Percentiles rank a stretch among this genome's conserved stretches.
These are phyloP conservation scores for Conticribra guillardii DNA, from an alignment of 108 stramenopile genomes.

Conservation along the genomic window DNA sequence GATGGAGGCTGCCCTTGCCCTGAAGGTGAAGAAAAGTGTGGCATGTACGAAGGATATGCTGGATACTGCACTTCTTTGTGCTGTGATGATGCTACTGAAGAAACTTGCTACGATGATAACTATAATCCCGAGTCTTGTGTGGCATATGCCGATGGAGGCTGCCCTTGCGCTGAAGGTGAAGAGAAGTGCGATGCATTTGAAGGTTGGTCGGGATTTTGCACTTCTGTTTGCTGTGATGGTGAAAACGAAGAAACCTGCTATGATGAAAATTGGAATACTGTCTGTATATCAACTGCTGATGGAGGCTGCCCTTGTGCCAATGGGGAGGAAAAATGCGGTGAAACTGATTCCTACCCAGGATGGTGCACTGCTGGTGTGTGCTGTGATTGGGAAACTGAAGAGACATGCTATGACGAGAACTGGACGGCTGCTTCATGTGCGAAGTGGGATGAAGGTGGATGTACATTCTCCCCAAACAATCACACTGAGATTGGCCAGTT, in stretches of 20 bases:
- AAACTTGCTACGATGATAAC: too few species aligned
- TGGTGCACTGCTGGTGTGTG: conserved; percentile 9
- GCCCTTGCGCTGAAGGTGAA: conserved; percentile 14
- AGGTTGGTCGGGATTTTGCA: conserved; percentile 5
- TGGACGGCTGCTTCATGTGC: conserved; percentile 7
- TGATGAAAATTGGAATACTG: background rate
- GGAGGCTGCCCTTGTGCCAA: conserved; percentile 19
- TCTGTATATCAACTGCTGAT: background rate
- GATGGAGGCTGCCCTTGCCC: conserved; percentile 16
- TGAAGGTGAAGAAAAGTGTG: conserved; percentile 14
- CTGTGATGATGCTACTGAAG: too few species aligned
- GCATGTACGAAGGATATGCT: background rate
- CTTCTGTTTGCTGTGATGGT: conserved; percentile 2
- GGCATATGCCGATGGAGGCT: too few species aligned
- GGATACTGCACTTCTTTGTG: too few species aligned
- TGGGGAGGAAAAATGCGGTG: conserved; percentile 15
- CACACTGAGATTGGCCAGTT: too few species aligned
- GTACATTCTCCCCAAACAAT: too few species aligned
- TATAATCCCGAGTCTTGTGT: too few species aligned
- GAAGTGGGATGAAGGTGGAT: conserved; percentile 12
- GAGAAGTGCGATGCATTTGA: conserved; percentile 8
- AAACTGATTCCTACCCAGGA: background rate
- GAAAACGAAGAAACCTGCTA: conserved; percentile 4
- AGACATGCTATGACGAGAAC: too few species aligned
- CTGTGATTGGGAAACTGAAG: conserved; percentile 19